Evolutionary conservation across 495 filamentous ascomycete species (phyloP).

Genomic region (Copromyces sp.): DNA sequence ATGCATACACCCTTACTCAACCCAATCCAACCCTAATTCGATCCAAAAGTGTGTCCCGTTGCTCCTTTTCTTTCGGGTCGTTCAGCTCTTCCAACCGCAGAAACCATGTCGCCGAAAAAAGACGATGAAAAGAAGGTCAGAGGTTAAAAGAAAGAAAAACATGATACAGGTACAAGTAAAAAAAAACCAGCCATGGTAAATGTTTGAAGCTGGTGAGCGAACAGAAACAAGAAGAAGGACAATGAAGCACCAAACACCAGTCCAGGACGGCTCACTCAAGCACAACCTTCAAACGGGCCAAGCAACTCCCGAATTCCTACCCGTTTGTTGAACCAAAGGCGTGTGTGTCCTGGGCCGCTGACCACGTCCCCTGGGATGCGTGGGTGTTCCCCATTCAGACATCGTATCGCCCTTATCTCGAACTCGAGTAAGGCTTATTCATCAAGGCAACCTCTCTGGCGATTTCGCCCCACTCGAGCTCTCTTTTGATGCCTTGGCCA

Average conservation of each 20-base stretch:
- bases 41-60: not conserved
- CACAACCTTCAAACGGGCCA: not conserved
- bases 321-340: not conserved
- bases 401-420: not conserved
- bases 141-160: not conserved
- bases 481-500: constrained; percentile 40
- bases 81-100: not conserved
- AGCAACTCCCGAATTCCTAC: not conserved
- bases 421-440: constrained; percentile 82
- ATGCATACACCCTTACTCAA: not conserved
- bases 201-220: not conserved
- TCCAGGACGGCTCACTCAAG: not conserved
- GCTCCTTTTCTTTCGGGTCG: not conserved
- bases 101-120: not conserved
- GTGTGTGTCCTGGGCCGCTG: not conserved
- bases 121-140: not conserved
- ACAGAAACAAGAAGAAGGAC: not conserved
- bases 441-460: constrained; percentile 85
- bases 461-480: constrained; percentile 85
- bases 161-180: not conserved
- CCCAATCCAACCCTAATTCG: not conserved
- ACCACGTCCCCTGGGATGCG: not conserved
- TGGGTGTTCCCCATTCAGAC: not conserved
- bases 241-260: not conserved
- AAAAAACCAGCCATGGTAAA: not conserved